Base-by-base conservation (phyloP, 1,284 basidiomycete genomes). In the Phylloporus gajari region DNA sequence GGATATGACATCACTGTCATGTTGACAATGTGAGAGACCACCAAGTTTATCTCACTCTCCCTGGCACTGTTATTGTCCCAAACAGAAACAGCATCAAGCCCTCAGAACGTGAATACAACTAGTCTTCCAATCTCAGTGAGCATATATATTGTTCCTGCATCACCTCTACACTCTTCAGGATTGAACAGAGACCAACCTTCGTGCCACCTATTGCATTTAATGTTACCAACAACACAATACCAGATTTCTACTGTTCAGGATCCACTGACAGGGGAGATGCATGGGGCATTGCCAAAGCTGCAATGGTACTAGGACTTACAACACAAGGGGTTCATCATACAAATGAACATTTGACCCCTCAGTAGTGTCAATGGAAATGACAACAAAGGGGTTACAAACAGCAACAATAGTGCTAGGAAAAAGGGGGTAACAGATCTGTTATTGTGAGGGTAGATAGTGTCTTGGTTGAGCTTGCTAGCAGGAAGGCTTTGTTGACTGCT, bases 181-280 rank as follows among this genome's bases (percentile, higher is more conserved):
- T 80, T 92, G 70, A 89, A 86, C 71, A 84, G 86, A 21, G 88
- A 89, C 72, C 85, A 86, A 63, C 89, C 91, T 11, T 88, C 91
- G 30, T 88, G 94, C 51, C 94, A 97, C 80, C 82, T 97, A 30
- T 75, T 97, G 17, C 87, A 93, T 59, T 79, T 97, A 68, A 91
- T 88, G 53, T 83, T 97, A n/a, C 95, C 95, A 3, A 96, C 94
- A 1, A 91, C 93, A 19, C 93, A 92, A 72, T 95, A 92, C 79
- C 91, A 93, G 78, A 86, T 91, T 42, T 91, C 91, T 56, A 90
- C 90, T 1, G 89, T 96, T 27, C 85, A 90, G 71, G 94, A 97
- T 83, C 95, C 95, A 13, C 83, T 97, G 74, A 95, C 93, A 3
- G 93, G 92, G 23, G 91, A 94, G 81, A 86, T 86, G 71, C 85